phyloP scores from a whole-genome alignment of 2,329 filamentous ascomycete genomes.

The Aspergillus sp. region DNA sequence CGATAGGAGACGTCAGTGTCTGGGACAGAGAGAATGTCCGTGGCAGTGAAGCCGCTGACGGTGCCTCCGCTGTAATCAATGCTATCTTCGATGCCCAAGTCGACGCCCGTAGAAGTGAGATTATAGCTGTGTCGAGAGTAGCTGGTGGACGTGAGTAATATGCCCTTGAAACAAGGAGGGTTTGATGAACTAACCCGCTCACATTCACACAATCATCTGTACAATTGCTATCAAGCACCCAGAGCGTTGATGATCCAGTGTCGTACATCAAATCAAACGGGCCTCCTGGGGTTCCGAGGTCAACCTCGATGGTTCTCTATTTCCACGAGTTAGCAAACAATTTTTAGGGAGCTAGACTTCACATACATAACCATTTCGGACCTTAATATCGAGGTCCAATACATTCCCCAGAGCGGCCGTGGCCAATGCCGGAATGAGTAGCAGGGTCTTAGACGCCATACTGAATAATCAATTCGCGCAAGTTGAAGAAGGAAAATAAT shows the following conservation, averaged over 20 bases:
- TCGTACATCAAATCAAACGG: not conserved
- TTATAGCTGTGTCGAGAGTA: not conserved
- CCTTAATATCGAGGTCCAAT: slow-evolving; percentile 1
- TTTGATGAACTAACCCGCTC: not conserved
- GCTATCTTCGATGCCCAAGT: not conserved
- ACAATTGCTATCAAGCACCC: not conserved
- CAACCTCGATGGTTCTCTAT: not conserved
- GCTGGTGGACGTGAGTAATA: not conserved
- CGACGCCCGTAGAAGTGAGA: not conserved
- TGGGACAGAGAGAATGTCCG: not conserved
- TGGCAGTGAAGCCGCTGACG: not conserved
- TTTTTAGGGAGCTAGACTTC: not conserved
- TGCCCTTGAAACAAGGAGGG: too few relatives aligned
- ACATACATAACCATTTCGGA: slow-evolving; percentile 1
- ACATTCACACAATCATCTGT: not conserved
- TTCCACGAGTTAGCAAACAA: not conserved
- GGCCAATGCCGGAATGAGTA: not conserved
- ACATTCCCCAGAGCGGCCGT: not conserved
- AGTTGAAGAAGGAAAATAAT: too few relatives aligned
- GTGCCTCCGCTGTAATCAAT: not conserved
- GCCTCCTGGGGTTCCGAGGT: not conserved
- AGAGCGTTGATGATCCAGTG: not conserved
- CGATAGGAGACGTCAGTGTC: not conserved
- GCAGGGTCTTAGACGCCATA: not conserved
- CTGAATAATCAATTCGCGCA: not conserved